Conservation (phyloP, 1,139 yeast genomes). For the Suhomyces maxii region DNA sequence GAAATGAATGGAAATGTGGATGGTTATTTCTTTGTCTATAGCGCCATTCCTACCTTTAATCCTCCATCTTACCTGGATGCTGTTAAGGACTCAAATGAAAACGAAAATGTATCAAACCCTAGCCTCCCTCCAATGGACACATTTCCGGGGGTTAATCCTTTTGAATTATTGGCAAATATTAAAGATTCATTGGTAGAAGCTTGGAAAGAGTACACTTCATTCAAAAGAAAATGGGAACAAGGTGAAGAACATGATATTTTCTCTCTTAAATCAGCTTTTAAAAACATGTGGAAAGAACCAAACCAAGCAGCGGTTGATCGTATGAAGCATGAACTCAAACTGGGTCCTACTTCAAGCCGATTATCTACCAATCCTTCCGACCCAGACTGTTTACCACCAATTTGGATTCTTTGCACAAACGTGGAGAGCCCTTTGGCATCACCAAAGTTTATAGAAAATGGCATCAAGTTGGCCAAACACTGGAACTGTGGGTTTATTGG, state of each 20-base stretch:
- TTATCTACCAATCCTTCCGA: slow-evolving; percentile 44
- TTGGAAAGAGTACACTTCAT: slow-evolving; percentile 65
- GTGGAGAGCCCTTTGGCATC: slow-evolving; percentile 54
- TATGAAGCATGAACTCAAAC: slow-evolving; percentile 17
- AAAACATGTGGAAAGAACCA: slow-evolving; percentile 54
- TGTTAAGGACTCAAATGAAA: not conserved
- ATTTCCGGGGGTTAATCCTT: slow-evolving; percentile 32
- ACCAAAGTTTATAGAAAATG: slow-evolving; percentile 56
- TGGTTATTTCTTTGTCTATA: slow-evolving; percentile 68
- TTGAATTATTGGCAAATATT: slow-evolving; percentile 48
- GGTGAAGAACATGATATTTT: slow-evolving; percentile 69
- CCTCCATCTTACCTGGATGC: slow-evolving; percentile 52
- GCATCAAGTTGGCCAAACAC: slow-evolving; percentile 51
- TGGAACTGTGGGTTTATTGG: slow-evolving; percentile 70
- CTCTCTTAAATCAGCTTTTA: slow-evolving; percentile 57
- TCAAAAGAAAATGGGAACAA: slow-evolving; percentile 53
- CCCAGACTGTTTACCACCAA: slow-evolving; percentile 63
- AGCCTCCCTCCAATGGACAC: slow-evolving; percentile 8
- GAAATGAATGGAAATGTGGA: slow-evolving; percentile 73
- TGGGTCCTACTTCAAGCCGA: slow-evolving; percentile 17
- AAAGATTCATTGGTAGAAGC: slow-evolving; percentile 64
- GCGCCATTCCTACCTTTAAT: slow-evolving; percentile 58
- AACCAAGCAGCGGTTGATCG: slow-evolving; percentile 20
- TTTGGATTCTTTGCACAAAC: slow-evolving; percentile 66
- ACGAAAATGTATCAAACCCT: not conserved